Percentiles rank a stretch among this genome's conserved stretches.
phyloP scores from a whole-genome alignment of 768 basidiomycete species.

The Suillus bovinus region DNA sequence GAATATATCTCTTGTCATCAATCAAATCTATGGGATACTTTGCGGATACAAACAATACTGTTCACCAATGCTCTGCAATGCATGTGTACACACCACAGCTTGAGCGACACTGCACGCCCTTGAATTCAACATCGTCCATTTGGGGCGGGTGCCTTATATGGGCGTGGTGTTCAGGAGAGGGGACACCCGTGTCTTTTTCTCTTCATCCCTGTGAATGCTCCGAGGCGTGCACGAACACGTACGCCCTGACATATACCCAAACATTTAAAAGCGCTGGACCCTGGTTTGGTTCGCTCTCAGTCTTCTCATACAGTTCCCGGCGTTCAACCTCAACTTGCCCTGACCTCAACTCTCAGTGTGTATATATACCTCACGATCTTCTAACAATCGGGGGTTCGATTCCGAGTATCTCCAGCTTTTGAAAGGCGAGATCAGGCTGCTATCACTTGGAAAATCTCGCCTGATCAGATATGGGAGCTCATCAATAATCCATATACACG shows the following conservation, averaged over 20 bases:
- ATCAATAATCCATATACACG: no score
- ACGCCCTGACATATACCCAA: not conserved
- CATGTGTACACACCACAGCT: not conserved
- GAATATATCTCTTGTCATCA: not conserved
- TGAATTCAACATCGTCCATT: not conserved
- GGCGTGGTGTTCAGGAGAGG: not conserved
- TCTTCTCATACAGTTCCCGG: not conserved
- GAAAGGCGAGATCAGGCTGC: not conserved
- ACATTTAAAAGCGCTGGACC: not conserved
- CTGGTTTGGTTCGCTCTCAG: not conserved
- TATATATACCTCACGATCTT: not conserved
- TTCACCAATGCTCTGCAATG: not conserved
- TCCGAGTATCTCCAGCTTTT: not conserved
- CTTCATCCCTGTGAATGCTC: not conserved
- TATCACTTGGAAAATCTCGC: not conserved
- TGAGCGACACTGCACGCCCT: not conserved
- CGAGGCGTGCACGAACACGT: not conserved
- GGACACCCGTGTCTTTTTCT: not conserved
- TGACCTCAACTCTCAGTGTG: not conserved
- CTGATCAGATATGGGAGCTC: not conserved
- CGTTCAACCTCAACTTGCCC: not conserved
- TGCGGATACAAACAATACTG: not conserved
- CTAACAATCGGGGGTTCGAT: not conserved
- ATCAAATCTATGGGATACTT: not conserved
- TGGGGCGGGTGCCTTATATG: not conserved